Percentiles rank a stretch among this genome's conserved stretches.
phyloP scores from a whole-genome alignment of 495 filamentous ascomycete species.

The Rusavskia elegans region DNA sequence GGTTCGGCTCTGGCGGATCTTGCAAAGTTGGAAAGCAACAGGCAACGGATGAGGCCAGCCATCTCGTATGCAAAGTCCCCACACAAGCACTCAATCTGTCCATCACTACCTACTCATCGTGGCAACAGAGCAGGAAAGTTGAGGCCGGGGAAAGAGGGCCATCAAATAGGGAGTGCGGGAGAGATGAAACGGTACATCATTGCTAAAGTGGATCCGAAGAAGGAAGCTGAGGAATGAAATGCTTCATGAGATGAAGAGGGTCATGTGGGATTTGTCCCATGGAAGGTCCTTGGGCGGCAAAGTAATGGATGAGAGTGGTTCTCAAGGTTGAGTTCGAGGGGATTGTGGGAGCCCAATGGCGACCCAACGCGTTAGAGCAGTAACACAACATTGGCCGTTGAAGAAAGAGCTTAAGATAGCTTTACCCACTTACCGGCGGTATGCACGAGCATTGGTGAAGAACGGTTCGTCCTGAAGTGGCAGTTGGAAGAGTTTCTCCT shows the following conservation, averaged over 20 bases:
- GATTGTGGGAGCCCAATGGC: neutral
- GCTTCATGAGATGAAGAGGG: neutral
- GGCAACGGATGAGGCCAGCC: conserved; percentile 14
- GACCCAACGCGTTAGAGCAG: neutral
- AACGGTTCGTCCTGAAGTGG: neutral
- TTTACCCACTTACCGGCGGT: neutral
- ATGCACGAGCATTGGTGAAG: neutral
- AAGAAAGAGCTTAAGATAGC: neutral
- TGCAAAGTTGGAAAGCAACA: conserved; percentile 13
- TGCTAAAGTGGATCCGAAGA: conserved; percentile 3
- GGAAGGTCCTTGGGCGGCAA: neutral
- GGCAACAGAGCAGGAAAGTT: neutral
- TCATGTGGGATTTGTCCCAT: neutral
- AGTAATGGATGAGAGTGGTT: neutral
- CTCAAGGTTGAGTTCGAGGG: neutral
- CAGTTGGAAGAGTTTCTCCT: neutral
- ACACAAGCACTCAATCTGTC: conserved; percentile 11
- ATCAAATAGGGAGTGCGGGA: conserved; percentile 1
- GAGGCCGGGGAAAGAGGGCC: neutral
- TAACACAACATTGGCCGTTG: neutral
- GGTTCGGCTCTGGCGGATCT: conserved; percentile 6
- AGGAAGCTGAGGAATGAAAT: neutral
- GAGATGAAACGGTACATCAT: conserved; percentile 5
- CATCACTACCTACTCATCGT: conserved; percentile 8
- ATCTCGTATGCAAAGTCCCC: conserved; percentile 9